These are phyloP conservation scores for Zalerion maritima DNA, from an alignment of 495 filamentous ascomycete species.

Conservation along the genomic window DNA sequence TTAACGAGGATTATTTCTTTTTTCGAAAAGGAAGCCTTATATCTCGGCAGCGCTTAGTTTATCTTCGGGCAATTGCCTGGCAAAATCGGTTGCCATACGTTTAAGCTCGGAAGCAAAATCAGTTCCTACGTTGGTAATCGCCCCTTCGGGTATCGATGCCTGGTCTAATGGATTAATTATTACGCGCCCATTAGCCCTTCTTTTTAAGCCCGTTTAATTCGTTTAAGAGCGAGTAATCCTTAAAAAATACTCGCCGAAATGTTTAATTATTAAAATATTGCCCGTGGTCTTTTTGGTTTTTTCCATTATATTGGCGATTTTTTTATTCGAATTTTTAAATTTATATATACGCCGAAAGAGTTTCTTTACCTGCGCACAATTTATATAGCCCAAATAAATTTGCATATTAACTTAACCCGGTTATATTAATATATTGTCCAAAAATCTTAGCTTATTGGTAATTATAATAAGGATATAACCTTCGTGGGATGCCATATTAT, in stretches of 20 bases:
- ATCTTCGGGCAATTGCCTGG: conserved; percentile 28
- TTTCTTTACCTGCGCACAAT: conserved; percentile 42
- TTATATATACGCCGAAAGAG: conserved; percentile 64
- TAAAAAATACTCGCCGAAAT: too few relatives aligned
- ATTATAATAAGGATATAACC: conserved; percentile 75
- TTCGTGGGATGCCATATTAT: conserved; percentile 70
- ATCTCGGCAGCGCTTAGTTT: conserved; percentile 54
- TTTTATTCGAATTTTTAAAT: conserved; percentile 13
- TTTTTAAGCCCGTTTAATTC: conserved; percentile 1
- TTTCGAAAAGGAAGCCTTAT: conserved; percentile 50
- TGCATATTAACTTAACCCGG: conserved; percentile 64
- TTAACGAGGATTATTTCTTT: conserved; percentile 43
- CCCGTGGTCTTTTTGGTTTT: background rate
- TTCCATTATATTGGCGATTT: conserved; percentile 1
- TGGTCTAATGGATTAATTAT: too few relatives aligned
- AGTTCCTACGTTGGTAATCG: conserved; percentile 7
- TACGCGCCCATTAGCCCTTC: conserved; percentile 1
- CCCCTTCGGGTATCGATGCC: too few relatives aligned
- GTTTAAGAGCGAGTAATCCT: too few relatives aligned
- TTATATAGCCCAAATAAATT: conserved; percentile 54
- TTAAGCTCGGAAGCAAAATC: conserved; percentile 18
- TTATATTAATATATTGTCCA: conserved; percentile 62
- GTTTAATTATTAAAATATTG: too few relatives aligned
- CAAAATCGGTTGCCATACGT: conserved; percentile 29
- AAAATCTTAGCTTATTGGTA: conserved; percentile 61